Conservation (phyloP, 2,329 filamentous ascomycete species). For the Huntiella bhutanensis region DNA sequence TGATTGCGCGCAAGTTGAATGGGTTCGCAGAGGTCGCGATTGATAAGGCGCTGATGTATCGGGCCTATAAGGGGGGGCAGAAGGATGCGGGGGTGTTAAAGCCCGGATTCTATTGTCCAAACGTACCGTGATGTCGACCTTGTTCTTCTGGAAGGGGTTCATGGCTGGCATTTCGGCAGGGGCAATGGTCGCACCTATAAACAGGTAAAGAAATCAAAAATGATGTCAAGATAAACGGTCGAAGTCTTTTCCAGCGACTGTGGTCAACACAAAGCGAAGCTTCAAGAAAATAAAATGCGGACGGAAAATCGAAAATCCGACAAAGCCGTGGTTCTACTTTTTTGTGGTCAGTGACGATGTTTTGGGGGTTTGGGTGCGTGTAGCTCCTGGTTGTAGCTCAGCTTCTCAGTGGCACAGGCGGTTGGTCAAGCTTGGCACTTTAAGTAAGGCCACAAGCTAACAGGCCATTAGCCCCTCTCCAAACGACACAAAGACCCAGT, state of each 20-base stretch:
- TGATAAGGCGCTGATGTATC: not conserved
- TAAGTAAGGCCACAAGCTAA: not conserved
- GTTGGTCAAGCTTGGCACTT: not conserved
- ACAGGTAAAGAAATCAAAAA: not conserved
- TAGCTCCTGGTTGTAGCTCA: not conserved
- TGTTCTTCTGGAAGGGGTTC: slow-evolving; percentile 98
- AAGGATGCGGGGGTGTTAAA: not conserved
- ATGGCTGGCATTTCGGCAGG: slow-evolving; percentile 26
- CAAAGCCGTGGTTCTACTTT: not conserved
- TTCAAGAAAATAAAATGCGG: not conserved
- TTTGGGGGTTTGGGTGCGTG: not conserved
- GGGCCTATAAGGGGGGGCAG: slow-evolving; percentile 1
- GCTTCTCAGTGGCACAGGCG: not conserved
- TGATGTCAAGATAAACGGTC: not conserved
- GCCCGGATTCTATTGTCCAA: not conserved
- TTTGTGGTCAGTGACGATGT: not conserved
- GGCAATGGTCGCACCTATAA: not conserved
- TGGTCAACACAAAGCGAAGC: not conserved
- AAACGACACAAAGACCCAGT: not conserved
- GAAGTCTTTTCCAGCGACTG: not conserved
- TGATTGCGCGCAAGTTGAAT: slow-evolving; percentile 1
- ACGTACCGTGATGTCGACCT: slow-evolving; percentile 86
- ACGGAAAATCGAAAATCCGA: not conserved
- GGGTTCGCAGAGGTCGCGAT: not conserved
- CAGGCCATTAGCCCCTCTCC: not conserved